Percentiles rank a stretch among this genome's conserved stretches.
These are phyloP conservation scores for barley (Hordeum vulgare) DNA, from an alignment of 176 grass and related monocot species.

Conservation along the genomic window MorexV3_pseudomolecules_assembly NC_058523.1:559065639-559066138, in stretches of 20 bases:
- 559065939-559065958: background rate
- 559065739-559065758: constrained; percentile 53
- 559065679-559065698: background rate
- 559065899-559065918: constrained; percentile 89
- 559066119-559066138: constrained; percentile 84
- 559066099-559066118: constrained; percentile 86
- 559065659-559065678: background rate
- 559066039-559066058: constrained; percentile 3
- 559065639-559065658: background rate
- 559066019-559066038: background rate
- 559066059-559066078: constrained; percentile 63
- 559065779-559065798: constrained; percentile 11
- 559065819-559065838: too few species aligned
- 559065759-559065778: background rate
- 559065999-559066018: background rate
- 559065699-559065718: background rate
- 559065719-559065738: constrained; percentile 44
- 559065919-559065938: background rate
- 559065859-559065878: constrained; percentile 28
- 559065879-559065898: constrained; percentile 75
- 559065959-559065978: constrained; percentile 19
- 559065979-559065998: background rate
- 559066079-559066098: constrained; percentile 76
- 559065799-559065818: background rate
- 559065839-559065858: constrained; percentile 1